Percentiles rank a stretch among this genome's conserved stretches.
Evolutionary conservation across 352 stramenopile species (phyloP).

Genomic region (Blastocystis sp.): DNA sequence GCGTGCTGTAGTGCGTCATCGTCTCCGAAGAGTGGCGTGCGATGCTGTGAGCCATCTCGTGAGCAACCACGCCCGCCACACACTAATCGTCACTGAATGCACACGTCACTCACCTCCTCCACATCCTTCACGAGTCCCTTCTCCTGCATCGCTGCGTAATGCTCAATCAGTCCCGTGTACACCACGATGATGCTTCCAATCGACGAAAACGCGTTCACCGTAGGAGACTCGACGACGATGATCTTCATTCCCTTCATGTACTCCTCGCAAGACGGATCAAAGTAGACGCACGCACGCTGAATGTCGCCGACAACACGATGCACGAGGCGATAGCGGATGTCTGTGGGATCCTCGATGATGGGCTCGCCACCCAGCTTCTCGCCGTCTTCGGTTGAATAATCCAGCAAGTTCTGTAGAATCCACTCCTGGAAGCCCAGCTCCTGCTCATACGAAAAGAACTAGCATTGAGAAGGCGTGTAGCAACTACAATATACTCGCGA

Average conservation of each 20-base stretch:
- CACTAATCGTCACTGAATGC: neutral
- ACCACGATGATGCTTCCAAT: constrained; percentile 16
- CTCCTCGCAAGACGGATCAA: constrained; percentile 21
- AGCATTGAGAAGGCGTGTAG: neutral
- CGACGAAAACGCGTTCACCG: constrained; percentile 2
- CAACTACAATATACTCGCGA: neutral
- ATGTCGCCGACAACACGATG: neutral
- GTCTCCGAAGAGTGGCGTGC: neutral
- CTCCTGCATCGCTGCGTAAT: neutral
- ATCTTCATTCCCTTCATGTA: constrained; percentile 32
- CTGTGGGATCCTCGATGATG: neutral
- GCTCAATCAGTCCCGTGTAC: constrained; percentile 24
- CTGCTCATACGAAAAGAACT: constrained; percentile 22
- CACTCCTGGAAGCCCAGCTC: neutral
- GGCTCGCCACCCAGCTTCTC: neutral
- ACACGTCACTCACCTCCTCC: neutral
- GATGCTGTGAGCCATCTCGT: constrained; percentile 16
- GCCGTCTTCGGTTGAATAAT: neutral
- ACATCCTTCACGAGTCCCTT: neutral
- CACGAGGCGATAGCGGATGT: neutral
- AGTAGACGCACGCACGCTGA: constrained; percentile 22
- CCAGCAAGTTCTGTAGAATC: neutral
- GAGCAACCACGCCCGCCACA: constrained; percentile 20
- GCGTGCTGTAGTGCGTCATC: too few species aligned
- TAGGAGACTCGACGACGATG: constrained; percentile 1